These are phyloP conservation scores for Russula emetica DNA, from an alignment of 768 basidiomycete genomes.

Conservation along the genomic window DNA sequence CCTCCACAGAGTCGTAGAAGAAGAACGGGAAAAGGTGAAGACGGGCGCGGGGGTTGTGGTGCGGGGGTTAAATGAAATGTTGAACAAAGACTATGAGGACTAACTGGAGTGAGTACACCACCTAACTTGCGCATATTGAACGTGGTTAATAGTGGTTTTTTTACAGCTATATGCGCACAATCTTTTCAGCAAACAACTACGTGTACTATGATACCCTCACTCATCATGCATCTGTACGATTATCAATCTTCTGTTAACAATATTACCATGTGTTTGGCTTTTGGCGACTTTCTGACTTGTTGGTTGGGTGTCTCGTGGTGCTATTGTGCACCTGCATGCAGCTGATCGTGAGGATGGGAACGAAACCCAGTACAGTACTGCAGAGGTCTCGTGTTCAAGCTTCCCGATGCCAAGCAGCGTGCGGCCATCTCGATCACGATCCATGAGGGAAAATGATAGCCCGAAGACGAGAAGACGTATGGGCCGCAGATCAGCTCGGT, in stretches of 20 bases:
- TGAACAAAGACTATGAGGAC: constrained; percentile 41
- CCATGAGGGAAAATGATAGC: neutral
- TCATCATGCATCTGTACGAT: constrained; percentile 30
- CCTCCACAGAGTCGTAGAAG: constrained; percentile 57
- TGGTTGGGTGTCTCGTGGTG: neutral
- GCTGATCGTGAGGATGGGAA: constrained; percentile 3
- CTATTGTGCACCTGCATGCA: neutral
- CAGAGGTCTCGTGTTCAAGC: too few species aligned
- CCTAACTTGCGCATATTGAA: neutral
- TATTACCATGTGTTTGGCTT: constrained; percentile 23
- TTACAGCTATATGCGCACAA: constrained; percentile 25
- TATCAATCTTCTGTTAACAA: constrained; percentile 25
- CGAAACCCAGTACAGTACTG: neutral
- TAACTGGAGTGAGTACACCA: constrained; percentile 27
- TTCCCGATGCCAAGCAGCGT: neutral
- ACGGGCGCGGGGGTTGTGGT: constrained; percentile 71
- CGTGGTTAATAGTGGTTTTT: constrained; percentile 6
- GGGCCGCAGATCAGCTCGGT: neutral
- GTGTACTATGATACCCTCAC: constrained; percentile 29
- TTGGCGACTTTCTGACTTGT: neutral
- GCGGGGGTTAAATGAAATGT: constrained; percentile 64
- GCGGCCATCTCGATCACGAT: neutral
- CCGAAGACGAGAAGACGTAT: neutral
- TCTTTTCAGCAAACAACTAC: constrained; percentile 23
- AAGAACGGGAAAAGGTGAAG: constrained; percentile 61